Evolutionary conservation across 2,329 filamentous ascomycete species (phyloP), one percentile per base, ranked within the genome.

Genomic region (Paracoccidioides brasiliensis): DNA sequence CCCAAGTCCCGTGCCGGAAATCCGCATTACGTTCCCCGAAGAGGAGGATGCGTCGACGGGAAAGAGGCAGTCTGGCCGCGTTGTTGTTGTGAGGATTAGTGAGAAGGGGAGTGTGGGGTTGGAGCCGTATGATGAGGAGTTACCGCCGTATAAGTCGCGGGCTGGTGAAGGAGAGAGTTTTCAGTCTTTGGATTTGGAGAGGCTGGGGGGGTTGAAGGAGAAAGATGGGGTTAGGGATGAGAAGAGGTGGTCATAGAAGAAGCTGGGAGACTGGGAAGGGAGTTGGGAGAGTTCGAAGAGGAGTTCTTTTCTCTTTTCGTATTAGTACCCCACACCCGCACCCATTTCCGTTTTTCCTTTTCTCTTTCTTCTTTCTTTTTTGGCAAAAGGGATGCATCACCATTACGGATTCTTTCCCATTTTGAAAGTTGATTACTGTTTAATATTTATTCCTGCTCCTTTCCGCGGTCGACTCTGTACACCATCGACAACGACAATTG

Each of bases 11-110:
- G 88, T 97, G 33, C 93, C 93, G 22, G 88, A 97, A 74, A 98
- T 98, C 66, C 89, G 90, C 72, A 95, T 98, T 71, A 97, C 93
- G 40, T 97, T 98, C 77, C 93, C 93, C 14, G 93, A 97, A 76
- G 85, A 94, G 63, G 90, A 96, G 67, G 87, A 89, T 62, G 76
- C 81, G 52, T 22, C 22, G 22, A 66, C 74, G 55, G 91, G 91
- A 63, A 88, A 84, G 71, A 80, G 80, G 64, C 86, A 86, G 75
- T 89, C 85, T 62, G 91, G 91, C 38, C 84, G 90, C 37, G 90
- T 97, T 53, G 86, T 98, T 28, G 83, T 97, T 40, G 91, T 98
- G 55, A 82, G 88, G 53, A 88, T 97, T 53, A 90, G 90, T 59
- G 93, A 97, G 62, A 85, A 82, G 59, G 85, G 88, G 50, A 79